Evolutionary conservation across 2,329 filamentous ascomycete genomes (phyloP).

Genomic region (Pseudocercospora cruenta): DNA sequence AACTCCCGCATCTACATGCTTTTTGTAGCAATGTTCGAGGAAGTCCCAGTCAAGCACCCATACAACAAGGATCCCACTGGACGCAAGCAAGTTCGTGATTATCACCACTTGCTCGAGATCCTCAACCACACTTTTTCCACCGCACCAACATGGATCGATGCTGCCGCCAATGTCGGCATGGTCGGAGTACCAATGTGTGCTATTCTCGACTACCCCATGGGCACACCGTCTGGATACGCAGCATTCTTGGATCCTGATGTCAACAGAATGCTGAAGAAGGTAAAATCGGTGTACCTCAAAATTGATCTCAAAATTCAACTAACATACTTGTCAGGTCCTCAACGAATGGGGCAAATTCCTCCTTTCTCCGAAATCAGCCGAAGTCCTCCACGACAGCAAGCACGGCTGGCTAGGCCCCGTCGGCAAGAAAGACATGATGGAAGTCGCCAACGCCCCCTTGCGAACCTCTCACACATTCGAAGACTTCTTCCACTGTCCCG

Average conservation of each 20-base stretch:
- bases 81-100: conserved; percentile 65
- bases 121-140: conserved; percentile 60
- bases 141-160: conserved; percentile 48
- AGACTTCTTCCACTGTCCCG: conserved; percentile 62
- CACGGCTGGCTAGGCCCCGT: conserved; percentile 48
- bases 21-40: conserved; percentile 65
- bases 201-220: conserved; percentile 64
- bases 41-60: conserved; percentile 63
- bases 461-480: conserved; percentile 42
- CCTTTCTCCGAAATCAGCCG: conserved; percentile 39
- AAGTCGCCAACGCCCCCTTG: conserved; percentile 36
- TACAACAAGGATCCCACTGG: conserved; percentile 67
- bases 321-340: conserved; percentile 34
- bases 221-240: conserved; percentile 56
- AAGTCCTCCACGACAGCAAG: conserved; percentile 42
- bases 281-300: conserved; percentile 31
- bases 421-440: conserved; percentile 43
- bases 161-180: conserved; percentile 46
- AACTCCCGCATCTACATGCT: conserved; percentile 67
- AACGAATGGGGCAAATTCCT: conserved; percentile 52
- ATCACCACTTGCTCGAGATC: conserved; percentile 67
- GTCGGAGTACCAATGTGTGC: conserved; percentile 62
- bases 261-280: conserved; percentile 56
- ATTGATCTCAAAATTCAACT: too few relatives aligned
- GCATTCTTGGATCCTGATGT: conserved; percentile 59